Evolutionary conservation across 2,329 filamentous ascomycete genomes (phyloP).

Genomic region (Aureobasidium sp.): DNA sequence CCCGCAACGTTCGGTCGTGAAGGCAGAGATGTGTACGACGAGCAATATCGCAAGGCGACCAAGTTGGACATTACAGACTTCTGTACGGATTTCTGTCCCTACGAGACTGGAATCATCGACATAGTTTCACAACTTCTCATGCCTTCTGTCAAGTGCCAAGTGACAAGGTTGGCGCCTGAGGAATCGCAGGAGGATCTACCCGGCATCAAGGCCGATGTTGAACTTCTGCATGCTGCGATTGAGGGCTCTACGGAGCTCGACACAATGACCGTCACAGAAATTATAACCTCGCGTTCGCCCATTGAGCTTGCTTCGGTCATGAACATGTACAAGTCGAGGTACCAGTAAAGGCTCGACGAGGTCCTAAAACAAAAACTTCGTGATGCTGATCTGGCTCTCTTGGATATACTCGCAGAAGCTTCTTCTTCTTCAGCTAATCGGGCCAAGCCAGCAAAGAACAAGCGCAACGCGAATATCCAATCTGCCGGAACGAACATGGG

Average conservation of each 20-base stretch:
- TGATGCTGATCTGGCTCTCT: not conserved
- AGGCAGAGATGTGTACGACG: slow-evolving; percentile 44
- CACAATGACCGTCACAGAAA: not conserved
- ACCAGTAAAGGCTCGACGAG: not conserved
- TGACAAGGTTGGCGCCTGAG: too few relatives aligned
- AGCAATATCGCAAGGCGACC: slow-evolving; percentile 46
- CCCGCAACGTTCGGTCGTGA: slow-evolving; percentile 46
- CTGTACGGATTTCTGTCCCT: slow-evolving; percentile 45
- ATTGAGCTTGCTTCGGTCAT: not conserved
- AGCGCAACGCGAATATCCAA: not conserved
- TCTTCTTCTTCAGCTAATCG: not conserved
- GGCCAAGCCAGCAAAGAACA: not conserved
- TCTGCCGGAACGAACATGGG: slow-evolving; percentile 19
- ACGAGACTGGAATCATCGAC: slow-evolving; percentile 47
- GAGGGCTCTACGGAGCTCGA: not conserved
- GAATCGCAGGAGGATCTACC: not conserved
- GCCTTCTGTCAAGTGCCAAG: slow-evolving; percentile 20
- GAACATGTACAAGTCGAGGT: not conserved
- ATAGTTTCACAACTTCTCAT: slow-evolving; percentile 42
- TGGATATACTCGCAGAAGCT: not conserved
- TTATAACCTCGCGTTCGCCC: not conserved
- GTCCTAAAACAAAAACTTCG: not conserved
- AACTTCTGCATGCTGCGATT: not conserved
- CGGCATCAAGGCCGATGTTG: not conserved
- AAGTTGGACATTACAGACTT: slow-evolving; percentile 47